Percentiles rank a stretch among this genome's conserved stretches.
Evolutionary conservation across 2,329 filamentous ascomycete genomes (phyloP).

Genomic region (Arthrinium phaeospermum): DNA sequence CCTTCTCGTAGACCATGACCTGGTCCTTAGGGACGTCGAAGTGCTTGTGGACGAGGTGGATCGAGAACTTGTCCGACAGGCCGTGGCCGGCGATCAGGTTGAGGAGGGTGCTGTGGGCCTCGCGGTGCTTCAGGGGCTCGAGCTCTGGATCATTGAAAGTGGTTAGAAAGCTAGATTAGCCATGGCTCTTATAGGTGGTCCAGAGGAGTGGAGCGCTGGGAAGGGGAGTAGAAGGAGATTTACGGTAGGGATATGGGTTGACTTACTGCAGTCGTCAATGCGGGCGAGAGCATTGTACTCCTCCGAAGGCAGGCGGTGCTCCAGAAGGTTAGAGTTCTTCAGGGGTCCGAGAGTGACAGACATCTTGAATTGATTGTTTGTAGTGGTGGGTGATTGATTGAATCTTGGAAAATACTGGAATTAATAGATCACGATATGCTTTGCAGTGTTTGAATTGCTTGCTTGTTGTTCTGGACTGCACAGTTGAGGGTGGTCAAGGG

Average conservation of each 20-base stretch:
- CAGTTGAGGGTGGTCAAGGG: not conserved
- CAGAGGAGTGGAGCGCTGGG: not conserved
- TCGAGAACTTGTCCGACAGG: slow-evolving; percentile 11
- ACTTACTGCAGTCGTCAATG: slow-evolving; percentile 8
- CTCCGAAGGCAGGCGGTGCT: not conserved
- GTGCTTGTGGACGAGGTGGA: slow-evolving; percentile 12
- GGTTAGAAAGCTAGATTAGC: not conserved
- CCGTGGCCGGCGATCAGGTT: slow-evolving; percentile 7
- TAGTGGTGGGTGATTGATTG: not conserved
- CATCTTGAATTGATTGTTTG: not conserved
- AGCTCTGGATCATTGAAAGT: not conserved
- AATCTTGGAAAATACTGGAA: not conserved
- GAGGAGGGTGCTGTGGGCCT: not conserved
- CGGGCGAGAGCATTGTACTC: not conserved
- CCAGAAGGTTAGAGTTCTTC: slow-evolving; percentile 5
- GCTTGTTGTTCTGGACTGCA: not conserved
- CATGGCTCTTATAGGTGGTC: no score
- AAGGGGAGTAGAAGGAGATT: not conserved
- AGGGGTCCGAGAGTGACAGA: slow-evolving; percentile 5
- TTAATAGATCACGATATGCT: not conserved
- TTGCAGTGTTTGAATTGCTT: not conserved
- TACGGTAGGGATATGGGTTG: not conserved
- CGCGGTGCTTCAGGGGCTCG: slow-evolving; percentile 13
- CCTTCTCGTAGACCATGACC: slow-evolving; percentile 19
- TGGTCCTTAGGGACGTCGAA: slow-evolving; percentile 1